Conservation (phyloP, 2,329 filamentous ascomycete genomes). For the Fusarium xylarioides region DNA sequence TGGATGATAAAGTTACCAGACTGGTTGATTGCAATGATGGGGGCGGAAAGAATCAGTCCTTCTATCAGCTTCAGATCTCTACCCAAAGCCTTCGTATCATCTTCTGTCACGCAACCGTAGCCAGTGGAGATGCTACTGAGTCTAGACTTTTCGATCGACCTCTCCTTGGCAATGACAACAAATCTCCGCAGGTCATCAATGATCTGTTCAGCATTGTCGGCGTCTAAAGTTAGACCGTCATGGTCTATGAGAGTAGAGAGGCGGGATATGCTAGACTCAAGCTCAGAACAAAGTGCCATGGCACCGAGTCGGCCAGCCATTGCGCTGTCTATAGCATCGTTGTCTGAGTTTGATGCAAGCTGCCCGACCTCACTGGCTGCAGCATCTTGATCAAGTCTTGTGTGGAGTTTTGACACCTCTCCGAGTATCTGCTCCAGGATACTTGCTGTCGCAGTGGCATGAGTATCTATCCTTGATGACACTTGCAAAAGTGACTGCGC, state of each 20-base stretch:
- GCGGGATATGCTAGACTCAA: constrained; percentile 19
- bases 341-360: rapidly evolving
- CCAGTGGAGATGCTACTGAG: rapidly evolving
- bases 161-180: constrained; percentile 5
- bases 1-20: not conserved
- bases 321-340: not conserved
- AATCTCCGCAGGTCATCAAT: constrained; percentile 21
- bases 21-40: constrained; percentile 4
- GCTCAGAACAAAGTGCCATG: constrained; percentile 12
- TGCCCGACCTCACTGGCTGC: not conserved
- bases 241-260: constrained; percentile 1
- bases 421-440: constrained; percentile 14
- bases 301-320: not conserved
- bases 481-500: constrained; percentile 8
- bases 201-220: constrained; percentile 26
- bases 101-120: not conserved
- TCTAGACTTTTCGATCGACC: not conserved
- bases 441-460: not conserved
- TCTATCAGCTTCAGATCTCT: constrained; percentile 12
- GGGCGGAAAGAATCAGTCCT: constrained; percentile 7
- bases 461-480: constrained; percentile 5
- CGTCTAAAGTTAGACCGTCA: constrained; percentile 8
- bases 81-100: not conserved
- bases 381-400: not conserved
- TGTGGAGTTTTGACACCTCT: constrained; percentile 9